phyloP scores from a whole-genome alignment of 768 basidiomycete genomes.

The Mycena filopes region DNA sequence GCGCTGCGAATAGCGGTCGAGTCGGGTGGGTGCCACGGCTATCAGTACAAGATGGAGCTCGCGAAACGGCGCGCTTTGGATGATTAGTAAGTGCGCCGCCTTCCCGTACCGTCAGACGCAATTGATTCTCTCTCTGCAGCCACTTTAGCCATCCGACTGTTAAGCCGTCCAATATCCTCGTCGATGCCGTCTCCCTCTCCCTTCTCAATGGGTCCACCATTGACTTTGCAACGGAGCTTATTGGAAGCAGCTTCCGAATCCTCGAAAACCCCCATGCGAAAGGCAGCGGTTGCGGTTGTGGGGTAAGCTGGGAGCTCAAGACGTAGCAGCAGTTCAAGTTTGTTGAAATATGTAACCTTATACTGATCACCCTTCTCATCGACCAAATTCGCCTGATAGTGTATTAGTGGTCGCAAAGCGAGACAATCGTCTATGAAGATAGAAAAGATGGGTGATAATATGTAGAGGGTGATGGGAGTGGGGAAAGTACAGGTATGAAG shows the following conservation, averaged over 20 bases:
- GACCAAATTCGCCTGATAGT: slow-evolving; percentile 3
- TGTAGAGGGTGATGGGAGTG: slow-evolving; percentile 6
- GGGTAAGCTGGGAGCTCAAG: slow-evolving; percentile 94
- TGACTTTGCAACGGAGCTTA: slow-evolving; percentile 93
- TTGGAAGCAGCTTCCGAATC: slow-evolving; percentile 90
- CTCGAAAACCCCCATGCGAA: slow-evolving; percentile 90
- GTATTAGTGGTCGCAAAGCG: slow-evolving; percentile 23
- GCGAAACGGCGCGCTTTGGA: slow-evolving; percentile 70
- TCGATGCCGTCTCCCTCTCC: slow-evolving; percentile 87
- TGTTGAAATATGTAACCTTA: slow-evolving; percentile 10
- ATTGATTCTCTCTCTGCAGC: slow-evolving; percentile 49
- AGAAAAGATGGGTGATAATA: slow-evolving; percentile 28
- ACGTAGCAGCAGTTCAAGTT: slow-evolving; percentile 12
- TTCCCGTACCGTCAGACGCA: slow-evolving; percentile 2
- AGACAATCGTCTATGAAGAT: slow-evolving; percentile 29
- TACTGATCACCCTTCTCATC: slow-evolving; percentile 7
- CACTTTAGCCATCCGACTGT: slow-evolving; percentile 78
- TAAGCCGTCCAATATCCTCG: slow-evolving; percentile 78
- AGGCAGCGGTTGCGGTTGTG: slow-evolving; percentile 93
- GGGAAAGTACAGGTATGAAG: slow-evolving; percentile 21
- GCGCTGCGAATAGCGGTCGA: slow-evolving; percentile 88
- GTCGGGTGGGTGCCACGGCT: slow-evolving; percentile 96
- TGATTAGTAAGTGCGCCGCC: slow-evolving; percentile 78
- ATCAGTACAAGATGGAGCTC: slow-evolving; percentile 94
- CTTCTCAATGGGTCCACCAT: slow-evolving; percentile 90